phyloP scores from a whole-genome alignment of 2,329 filamentous ascomycete genomes.

The Blastomyces silverae region DNA sequence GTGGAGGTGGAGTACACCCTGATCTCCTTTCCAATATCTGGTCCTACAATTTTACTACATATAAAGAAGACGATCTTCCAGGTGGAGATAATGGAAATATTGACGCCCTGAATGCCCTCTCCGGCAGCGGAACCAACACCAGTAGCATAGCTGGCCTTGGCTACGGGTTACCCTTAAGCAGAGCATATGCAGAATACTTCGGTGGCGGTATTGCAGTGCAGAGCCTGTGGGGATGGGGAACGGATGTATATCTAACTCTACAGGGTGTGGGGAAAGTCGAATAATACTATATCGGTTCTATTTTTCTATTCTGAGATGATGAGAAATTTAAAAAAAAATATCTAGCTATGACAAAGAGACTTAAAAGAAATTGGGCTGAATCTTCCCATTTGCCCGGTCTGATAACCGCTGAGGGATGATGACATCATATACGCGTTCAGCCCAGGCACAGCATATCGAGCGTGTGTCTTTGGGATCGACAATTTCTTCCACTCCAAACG shows the following conservation, averaged over 20 bases:
- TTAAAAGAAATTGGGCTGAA: conserved; percentile 39
- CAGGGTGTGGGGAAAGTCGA: conserved; percentile 52
- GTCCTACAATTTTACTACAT: conserved; percentile 97
- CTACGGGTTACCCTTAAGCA: conserved; percentile 81
- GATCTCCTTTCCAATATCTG: conserved; percentile 81
- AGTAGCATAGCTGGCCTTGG: conserved; percentile 88
- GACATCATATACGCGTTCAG: conserved; percentile 50
- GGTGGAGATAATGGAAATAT: conserved; percentile 48
- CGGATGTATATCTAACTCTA: conserved; percentile 59
- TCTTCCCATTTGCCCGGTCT: conserved; percentile 38
- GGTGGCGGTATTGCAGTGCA: conserved; percentile 93
- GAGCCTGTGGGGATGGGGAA: conserved; percentile 89
- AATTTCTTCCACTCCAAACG: conserved; percentile 59
- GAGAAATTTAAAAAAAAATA: neutral
- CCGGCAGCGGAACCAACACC: conserved; percentile 61
- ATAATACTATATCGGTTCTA: conserved; percentile 22
- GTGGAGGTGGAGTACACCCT: conserved; percentile 86
- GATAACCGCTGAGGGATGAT: conserved; percentile 46
- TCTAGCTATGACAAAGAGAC: neutral
- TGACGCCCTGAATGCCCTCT: conserved; percentile 69
- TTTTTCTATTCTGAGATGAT: neutral
- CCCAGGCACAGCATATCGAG: conserved; percentile 51
- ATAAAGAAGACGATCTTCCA: conserved; percentile 59
- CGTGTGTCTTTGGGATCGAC: conserved; percentile 57
- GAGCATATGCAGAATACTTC: conserved; percentile 97